Evolutionary conservation across 345 rosid genomes (phyloP).

Genomic region (Salix koriyanagi): DNA sequence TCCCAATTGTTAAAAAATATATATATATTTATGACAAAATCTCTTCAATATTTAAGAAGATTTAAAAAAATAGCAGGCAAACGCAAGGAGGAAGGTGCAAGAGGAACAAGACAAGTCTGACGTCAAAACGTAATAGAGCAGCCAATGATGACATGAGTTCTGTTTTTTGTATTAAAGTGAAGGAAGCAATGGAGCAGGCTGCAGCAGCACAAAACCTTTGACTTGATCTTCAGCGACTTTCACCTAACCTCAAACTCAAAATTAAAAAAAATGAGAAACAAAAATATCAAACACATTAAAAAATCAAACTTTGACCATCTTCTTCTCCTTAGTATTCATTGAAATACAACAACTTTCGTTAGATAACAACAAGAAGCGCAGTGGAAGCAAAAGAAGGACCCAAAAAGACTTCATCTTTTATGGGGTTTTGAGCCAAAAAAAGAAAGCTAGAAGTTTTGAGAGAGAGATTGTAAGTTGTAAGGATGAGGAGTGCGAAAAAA

Average conservation of each 20-base stretch:
- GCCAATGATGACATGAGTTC: background rate
- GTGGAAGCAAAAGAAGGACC: background rate
- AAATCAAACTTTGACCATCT: conserved; percentile 2
- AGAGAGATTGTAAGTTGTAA: background rate
- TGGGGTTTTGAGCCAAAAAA: background rate
- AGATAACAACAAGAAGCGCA: background rate
- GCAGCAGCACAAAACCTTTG: background rate
- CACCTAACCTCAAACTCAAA: background rate
- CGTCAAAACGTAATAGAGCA: no score
- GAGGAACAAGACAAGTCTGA: background rate
- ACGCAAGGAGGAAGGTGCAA: background rate
- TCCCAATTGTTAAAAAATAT: no score
- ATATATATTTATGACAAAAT: no score
- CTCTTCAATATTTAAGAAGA: no score
- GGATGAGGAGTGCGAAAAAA: conserved; percentile 13
- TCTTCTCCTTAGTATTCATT: background rate
- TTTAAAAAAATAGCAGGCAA: background rate
- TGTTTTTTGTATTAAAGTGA: background rate
- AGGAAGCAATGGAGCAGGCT: background rate
- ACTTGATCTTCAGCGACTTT: background rate
- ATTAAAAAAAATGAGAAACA: no score
- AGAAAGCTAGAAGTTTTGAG: background rate
- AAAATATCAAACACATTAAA: background rate
- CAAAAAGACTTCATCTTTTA: background rate
- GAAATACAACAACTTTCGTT: background rate